Evolutionary conservation across 169 alveolate species (phyloP).

Genomic region (Theileria parva): DNA sequence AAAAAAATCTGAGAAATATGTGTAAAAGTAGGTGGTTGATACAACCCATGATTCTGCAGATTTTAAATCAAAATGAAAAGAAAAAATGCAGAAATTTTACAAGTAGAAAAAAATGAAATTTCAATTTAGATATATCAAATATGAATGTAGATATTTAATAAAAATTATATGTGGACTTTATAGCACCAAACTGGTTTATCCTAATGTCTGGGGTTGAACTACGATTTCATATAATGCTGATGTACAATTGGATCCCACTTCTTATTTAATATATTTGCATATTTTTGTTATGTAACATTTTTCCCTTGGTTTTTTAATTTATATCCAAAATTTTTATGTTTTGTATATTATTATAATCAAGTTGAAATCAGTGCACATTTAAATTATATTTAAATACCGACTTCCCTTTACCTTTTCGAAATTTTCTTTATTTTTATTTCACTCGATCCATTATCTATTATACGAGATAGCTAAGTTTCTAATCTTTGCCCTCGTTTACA

Average conservation of each 20-base stretch:
- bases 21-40: neutral
- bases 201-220: slow-evolving; percentile 9
- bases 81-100: neutral
- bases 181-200: neutral
- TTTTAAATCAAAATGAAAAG: neutral
- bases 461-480: neutral
- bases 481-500: neutral
- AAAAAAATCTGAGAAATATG: neutral
- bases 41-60: neutral
- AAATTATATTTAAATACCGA: slow-evolving; percentile 7
- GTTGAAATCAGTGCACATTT: slow-evolving; percentile 8
- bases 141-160: neutral
- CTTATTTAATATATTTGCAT: neutral
- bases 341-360: neutral
- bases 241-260: neutral
- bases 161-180: neutral
- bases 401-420: neutral
- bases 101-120: neutral
- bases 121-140: neutral
- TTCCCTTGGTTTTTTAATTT: neutral
- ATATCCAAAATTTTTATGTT: neutral
- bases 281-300: neutral
- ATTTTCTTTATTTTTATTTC: neutral
- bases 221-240: neutral
- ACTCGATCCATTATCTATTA: neutral